phyloP scores from a whole-genome alignment of 352 stramenopile species.

The Pythium volutum region DNA sequence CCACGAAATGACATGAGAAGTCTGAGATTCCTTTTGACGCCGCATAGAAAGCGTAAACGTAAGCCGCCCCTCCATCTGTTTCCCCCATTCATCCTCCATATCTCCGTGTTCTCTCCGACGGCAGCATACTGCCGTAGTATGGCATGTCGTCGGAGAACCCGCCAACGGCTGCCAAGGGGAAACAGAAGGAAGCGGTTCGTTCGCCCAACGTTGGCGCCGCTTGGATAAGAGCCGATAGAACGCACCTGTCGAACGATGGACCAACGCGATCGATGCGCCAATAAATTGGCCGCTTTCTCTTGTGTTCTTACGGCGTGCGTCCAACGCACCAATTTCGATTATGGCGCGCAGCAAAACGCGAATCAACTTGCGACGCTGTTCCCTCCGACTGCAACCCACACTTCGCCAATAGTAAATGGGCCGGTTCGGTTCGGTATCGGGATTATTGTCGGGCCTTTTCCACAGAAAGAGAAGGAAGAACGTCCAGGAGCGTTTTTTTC shows the following conservation, averaged over 20 bases:
- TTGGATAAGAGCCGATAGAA: neutral
- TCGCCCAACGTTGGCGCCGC: neutral
- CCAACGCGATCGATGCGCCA: too few relatives aligned
- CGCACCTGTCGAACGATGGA: neutral
- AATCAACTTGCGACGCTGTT: too few relatives aligned
- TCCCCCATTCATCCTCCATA: neutral
- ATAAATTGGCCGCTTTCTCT: neutral
- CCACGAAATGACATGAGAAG: neutral
- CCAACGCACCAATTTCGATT: neutral
- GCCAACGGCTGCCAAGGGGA: neutral
- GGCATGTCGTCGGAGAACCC: neutral
- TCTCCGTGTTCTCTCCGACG: neutral
- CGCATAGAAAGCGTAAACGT: neutral
- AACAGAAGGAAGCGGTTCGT: neutral
- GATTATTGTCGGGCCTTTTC: neutral
- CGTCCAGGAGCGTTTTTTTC: slow-evolving; percentile 3
- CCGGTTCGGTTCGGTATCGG: neutral
- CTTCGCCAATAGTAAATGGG: neutral
- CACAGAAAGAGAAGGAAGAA: slow-evolving; percentile 5
- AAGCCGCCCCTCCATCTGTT: slow-evolving; percentile 6
- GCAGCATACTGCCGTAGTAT: neutral
- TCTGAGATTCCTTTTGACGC: neutral
- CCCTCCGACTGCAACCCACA: neutral
- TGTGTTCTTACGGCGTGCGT: neutral
- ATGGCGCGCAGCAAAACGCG: neutral